These are phyloP conservation scores for Alternaria sp. DNA, from an alignment of 2,329 filamentous ascomycete genomes.

Conservation along the genomic window DNA sequence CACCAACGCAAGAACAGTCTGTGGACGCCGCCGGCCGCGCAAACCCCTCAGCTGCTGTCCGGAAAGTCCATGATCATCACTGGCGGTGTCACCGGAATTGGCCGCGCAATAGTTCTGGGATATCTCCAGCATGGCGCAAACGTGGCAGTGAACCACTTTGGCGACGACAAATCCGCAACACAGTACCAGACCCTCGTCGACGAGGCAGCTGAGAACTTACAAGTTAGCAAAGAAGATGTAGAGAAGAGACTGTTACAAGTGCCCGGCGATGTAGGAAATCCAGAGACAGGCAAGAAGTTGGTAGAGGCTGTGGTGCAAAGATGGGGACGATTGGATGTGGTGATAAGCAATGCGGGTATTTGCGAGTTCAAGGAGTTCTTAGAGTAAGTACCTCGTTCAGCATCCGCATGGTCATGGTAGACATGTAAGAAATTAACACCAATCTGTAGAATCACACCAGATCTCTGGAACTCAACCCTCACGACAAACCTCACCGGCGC, in stretches of 20 bases:
- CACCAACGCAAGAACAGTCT: slow-evolving; percentile 21
- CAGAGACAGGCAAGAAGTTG: slow-evolving; percentile 73
- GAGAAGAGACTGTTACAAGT: slow-evolving; percentile 67
- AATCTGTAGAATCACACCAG: slow-evolving; percentile 65
- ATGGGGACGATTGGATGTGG: slow-evolving; percentile 68
- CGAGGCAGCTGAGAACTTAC: slow-evolving; percentile 43
- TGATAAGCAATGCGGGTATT: slow-evolving; percentile 88
- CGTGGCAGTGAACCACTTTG: slow-evolving; percentile 83
- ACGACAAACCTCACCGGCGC: slow-evolving; percentile 84
- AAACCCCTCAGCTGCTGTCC: slow-evolving; percentile 62
- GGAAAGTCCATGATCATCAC: slow-evolving; percentile 87
- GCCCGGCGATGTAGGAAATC: slow-evolving; percentile 78
- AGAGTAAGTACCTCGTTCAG: slow-evolving; percentile 57
- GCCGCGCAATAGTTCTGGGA: slow-evolving; percentile 81
- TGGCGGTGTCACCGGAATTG: slow-evolving; percentile 86
- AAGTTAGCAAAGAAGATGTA: slow-evolving; percentile 41
- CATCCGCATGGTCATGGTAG: not conserved
- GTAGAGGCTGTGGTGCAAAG: slow-evolving; percentile 70
- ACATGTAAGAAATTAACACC: not conserved
- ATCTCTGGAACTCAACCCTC: slow-evolving; percentile 76
- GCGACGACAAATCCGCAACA: slow-evolving; percentile 58
- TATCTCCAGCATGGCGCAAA: slow-evolving; percentile 80
- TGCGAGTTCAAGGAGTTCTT: slow-evolving; percentile 90
- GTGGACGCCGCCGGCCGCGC: slow-evolving; percentile 17
- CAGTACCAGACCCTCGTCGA: slow-evolving; percentile 59